Percentiles rank a stretch among this genome's conserved stretches.
phyloP scores from a whole-genome alignment of 352 stramenopile genomes.

The Globisporangium paddicum region DNA sequence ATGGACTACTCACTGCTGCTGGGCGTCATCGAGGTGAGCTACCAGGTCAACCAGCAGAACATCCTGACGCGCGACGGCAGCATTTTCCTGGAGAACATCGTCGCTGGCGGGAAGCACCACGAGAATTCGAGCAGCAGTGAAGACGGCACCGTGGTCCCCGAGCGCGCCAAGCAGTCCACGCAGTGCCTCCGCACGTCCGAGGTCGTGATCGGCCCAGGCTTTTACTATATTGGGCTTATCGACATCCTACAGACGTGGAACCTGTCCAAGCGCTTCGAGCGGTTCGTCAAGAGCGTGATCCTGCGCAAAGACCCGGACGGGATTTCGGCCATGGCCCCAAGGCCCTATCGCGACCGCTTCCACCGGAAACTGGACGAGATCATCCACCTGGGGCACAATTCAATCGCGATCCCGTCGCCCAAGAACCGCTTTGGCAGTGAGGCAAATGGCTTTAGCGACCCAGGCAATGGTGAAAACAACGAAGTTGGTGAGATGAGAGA shows the following conservation, averaged over 20 bases:
- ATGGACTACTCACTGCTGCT: slow-evolving; percentile 87
- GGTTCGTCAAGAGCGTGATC: slow-evolving; percentile 66
- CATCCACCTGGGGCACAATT: slow-evolving; percentile 57
- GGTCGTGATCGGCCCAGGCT: slow-evolving; percentile 73
- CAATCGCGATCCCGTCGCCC: slow-evolving; percentile 22
- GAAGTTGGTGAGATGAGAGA: slow-evolving; percentile 67
- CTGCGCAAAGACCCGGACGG: slow-evolving; percentile 61
- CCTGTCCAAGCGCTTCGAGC: slow-evolving; percentile 60
- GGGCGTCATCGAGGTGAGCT: slow-evolving; percentile 74
- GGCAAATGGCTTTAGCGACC: neutral
- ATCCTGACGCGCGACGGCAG: slow-evolving; percentile 59
- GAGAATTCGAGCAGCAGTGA: neutral
- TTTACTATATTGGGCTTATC: slow-evolving; percentile 88
- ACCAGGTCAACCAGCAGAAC: slow-evolving; percentile 64
- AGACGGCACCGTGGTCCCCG: neutral
- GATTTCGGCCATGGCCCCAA: slow-evolving; percentile 74
- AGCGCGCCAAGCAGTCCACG: slow-evolving; percentile 52
- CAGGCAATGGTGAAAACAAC: neutral
- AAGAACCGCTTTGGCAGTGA: neutral
- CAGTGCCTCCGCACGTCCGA: slow-evolving; percentile 61
- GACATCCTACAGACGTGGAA: slow-evolving; percentile 87
- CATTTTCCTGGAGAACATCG: slow-evolving; percentile 38
- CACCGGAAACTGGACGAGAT: slow-evolving; percentile 73
- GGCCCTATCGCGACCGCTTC: slow-evolving; percentile 61
- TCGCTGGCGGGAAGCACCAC: slow-evolving; percentile 1